Evolutionary conservation across 495 filamentous ascomycete species (phyloP), one percentile per base, ranked within the genome.

Genomic region (Patellaria atrata): DNA sequence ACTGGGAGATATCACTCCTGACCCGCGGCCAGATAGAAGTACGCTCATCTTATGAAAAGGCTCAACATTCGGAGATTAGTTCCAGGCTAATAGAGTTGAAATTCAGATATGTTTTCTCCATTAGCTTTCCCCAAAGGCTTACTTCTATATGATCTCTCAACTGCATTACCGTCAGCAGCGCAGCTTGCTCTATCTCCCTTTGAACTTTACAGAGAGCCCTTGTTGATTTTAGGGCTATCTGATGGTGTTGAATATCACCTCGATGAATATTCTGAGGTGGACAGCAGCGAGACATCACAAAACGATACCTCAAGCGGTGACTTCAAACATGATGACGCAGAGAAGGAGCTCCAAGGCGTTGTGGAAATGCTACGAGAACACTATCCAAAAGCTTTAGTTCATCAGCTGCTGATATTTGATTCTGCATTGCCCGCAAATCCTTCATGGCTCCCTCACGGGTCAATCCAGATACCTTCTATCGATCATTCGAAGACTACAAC

Each of bases 41-140:
- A 75, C 48, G 77, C 43, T 33, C 35, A 27, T 20, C 23, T n/a
- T n/a, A n/a, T n/a, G n/a, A n/a, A n/a, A n/a, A n/a, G n/a, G n/a
- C n/a, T n/a, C n/a, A n/a, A n/a, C n/a, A n/a, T n/a, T n/a, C n/a
- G n/a, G n/a, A 20, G 20, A 31, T 24, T 21, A 37, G 27, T 12
- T 41, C 39, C 57, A 67, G 40, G 64, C 50, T 40, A 21, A 45
- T 37, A 41, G 33, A 27, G 34, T 18, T 24, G 27, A 27, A 26
- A 3, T 40, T 18, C 51, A 94, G 86, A 84, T 50, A 86, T 92
- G 77, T 94, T 97, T 55, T 91, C 84, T 27, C 89, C 89, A 17
- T 64, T 92, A 44, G 84, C 83, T 2, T 96, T 92, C 54, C 87
- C 87, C 6, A 72, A 73, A 40, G 89, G 89, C 35, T 72, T 76